phyloP scores from a whole-genome alignment of 148 eudicot species.

The Rhododendron simsii region DNA sequence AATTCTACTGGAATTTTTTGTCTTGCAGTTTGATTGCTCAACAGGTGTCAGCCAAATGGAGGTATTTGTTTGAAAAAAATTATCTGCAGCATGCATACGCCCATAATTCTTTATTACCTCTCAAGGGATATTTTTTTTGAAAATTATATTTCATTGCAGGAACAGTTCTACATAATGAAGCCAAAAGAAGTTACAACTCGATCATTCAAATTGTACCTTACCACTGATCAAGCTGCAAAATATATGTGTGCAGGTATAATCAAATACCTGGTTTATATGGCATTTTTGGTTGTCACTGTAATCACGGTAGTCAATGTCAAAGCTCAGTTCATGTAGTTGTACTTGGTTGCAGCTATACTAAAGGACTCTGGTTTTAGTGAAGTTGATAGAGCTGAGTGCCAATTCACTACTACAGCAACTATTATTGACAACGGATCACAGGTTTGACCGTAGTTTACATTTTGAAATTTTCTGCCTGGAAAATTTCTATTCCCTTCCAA shows the following conservation, averaged over 20 bases:
- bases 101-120: neutral
- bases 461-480: neutral
- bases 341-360: slow-evolving; percentile 63
- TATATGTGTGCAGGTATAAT: slow-evolving; percentile 68
- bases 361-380: slow-evolving; percentile 82
- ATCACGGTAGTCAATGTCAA: neutral
- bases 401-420: slow-evolving; percentile 92
- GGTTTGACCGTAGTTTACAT: slow-evolving; percentile 32
- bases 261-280: neutral
- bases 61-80: slow-evolving; percentile 34
- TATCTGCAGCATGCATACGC: neutral
- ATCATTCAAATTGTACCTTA: slow-evolving; percentile 67
- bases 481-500: neutral
- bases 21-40: slow-evolving; percentile 87
- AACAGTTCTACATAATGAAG: slow-evolving; percentile 90
- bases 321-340: neutral
- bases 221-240: slow-evolving; percentile 80
- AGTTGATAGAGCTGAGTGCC: slow-evolving; percentile 95
- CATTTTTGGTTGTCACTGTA: neutral
- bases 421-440: slow-evolving; percentile 86
- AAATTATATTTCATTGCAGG: slow-evolving; percentile 39
- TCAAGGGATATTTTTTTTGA: neutral
- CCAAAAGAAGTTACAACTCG: slow-evolving; percentile 57
- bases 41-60: slow-evolving; percentile 84
- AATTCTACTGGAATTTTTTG: neutral